Percentiles rank a stretch among this genome's conserved stretches.
Conservation (phyloP, 2,329 filamentous ascomycete genomes). For the Monosporascus sp. region DNA sequence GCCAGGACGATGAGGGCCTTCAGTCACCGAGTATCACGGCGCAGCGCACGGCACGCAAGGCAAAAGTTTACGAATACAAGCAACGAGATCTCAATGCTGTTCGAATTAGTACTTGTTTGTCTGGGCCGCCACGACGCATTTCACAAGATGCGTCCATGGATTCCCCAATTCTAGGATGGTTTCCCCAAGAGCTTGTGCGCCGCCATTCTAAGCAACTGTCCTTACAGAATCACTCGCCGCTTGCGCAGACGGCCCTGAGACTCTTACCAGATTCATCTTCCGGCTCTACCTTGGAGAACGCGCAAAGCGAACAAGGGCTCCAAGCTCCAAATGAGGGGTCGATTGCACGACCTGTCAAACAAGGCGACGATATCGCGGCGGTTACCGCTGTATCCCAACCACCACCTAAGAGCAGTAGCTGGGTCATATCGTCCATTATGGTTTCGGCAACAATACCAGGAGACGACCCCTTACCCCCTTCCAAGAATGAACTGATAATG, state of each 20-base stretch:
- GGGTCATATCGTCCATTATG: constrained; percentile 21
- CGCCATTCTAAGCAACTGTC: constrained; percentile 1
- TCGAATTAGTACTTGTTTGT: background rate
- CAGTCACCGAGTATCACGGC: constrained; percentile 12
- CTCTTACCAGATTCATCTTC: constrained; percentile 1
- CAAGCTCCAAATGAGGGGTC: background rate
- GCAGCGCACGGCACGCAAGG: constrained; percentile 16
- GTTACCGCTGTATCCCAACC: background rate
- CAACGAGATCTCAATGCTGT: constrained; percentile 17
- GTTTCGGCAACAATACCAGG: constrained; percentile 10
- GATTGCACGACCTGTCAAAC: background rate
- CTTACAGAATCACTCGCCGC: constrained; percentile 2
- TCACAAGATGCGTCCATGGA: constrained; percentile 7
- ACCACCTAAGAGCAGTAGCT: background rate
- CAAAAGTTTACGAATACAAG: constrained; percentile 17
- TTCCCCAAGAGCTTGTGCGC: constrained; percentile 3
- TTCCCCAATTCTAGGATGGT: constrained; percentile 21
- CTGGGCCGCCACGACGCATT: no score
- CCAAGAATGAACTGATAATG: background rate
- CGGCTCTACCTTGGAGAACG: background rate
- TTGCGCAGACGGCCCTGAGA: constrained; percentile 1
- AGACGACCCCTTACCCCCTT: background rate
- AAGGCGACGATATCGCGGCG: background rate
- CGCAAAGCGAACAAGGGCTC: background rate
- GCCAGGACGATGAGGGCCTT: constrained; percentile 4